Evolutionary conservation across 2,329 filamentous ascomycete genomes (phyloP).

Genomic region (Apiospora phragmitis): DNA sequence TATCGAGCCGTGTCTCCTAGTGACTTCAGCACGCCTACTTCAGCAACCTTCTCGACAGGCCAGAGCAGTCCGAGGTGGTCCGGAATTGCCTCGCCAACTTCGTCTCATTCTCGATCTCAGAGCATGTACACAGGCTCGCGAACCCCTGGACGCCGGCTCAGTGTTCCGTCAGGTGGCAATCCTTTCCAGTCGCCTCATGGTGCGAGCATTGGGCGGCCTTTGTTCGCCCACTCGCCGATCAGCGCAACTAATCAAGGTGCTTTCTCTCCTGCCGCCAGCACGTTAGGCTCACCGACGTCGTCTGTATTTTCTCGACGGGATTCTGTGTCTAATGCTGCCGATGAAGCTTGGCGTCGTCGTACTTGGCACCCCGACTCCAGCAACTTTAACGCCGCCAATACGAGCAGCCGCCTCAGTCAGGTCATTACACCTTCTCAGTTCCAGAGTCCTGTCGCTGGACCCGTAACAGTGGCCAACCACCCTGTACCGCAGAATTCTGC

Average conservation of each 20-base stretch:
- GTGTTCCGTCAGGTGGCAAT: slow-evolving; percentile 74
- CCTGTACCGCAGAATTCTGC: slow-evolving; percentile 53
- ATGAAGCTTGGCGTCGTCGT: slow-evolving; percentile 78
- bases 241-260: slow-evolving; percentile 54
- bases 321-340: slow-evolving; percentile 60
- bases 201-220: slow-evolving; percentile 55
- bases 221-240: slow-evolving; percentile 50
- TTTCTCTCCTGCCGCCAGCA: slow-evolving; percentile 59
- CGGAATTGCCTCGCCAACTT: slow-evolving; percentile 69
- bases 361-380: slow-evolving; percentile 88
- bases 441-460: slow-evolving; percentile 52
- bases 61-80: slow-evolving; percentile 78
- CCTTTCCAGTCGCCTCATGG: slow-evolving; percentile 71
- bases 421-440: slow-evolving; percentile 68
- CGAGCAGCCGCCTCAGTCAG: slow-evolving; percentile 73
- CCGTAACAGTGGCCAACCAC: slow-evolving; percentile 46
- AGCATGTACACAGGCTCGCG: slow-evolving; percentile 70
- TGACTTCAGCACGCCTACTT: slow-evolving; percentile 80
- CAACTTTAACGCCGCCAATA: slow-evolving; percentile 58
- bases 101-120: slow-evolving; percentile 67
- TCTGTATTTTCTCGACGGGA: slow-evolving; percentile 67
- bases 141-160: slow-evolving; percentile 73
- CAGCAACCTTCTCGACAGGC: slow-evolving; percentile 76
- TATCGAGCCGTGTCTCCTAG: slow-evolving; percentile 69
- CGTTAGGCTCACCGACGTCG: slow-evolving; percentile 65